phyloP scores from a whole-genome alignment of 768 basidiomycete genomes.

The Harrya chromipes region DNA sequence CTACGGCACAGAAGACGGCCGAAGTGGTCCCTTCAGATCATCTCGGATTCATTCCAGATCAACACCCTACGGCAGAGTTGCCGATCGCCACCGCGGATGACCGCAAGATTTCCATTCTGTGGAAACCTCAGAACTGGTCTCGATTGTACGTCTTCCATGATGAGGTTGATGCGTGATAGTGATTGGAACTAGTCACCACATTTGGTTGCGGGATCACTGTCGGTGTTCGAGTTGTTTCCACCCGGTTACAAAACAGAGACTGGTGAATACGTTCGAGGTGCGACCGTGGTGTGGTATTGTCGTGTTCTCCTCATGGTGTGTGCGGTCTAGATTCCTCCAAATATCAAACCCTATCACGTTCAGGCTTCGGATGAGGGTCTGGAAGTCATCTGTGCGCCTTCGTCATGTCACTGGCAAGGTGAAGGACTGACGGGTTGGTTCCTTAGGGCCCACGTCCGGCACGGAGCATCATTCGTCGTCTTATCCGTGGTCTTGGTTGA shows the following conservation, averaged over 20 bases:
- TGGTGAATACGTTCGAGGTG: slow-evolving; percentile 83
- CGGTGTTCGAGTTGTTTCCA: slow-evolving; percentile 87
- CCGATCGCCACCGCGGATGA: slow-evolving; percentile 57
- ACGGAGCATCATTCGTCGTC: slow-evolving; percentile 67
- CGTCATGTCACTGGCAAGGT: neutral
- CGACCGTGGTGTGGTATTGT: slow-evolving; percentile 5
- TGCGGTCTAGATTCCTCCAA: slow-evolving; percentile 62
- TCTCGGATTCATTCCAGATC: slow-evolving; percentile 24
- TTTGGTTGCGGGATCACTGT: slow-evolving; percentile 93
- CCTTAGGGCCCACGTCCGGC: slow-evolving; percentile 21
- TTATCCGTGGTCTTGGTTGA: slow-evolving; percentile 88
- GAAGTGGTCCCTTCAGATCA: slow-evolving; percentile 26
- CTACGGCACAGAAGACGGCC: neutral
- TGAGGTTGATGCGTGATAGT: neutral
- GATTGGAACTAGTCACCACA: slow-evolving; percentile 64
- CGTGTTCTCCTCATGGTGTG: neutral
- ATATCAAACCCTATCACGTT: slow-evolving; percentile 62
- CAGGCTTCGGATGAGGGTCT: slow-evolving; percentile 61
- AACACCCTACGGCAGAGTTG: slow-evolving; percentile 29
- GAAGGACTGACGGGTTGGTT: neutral
- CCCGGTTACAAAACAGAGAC: slow-evolving; percentile 82
- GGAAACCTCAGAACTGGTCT: slow-evolving; percentile 71
- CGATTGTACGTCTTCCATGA: slow-evolving; percentile 57
- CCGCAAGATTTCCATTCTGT: slow-evolving; percentile 62
- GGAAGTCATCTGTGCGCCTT: slow-evolving; percentile 65